Evolutionary conservation across 2,329 filamentous ascomycete species (phyloP).

Genomic region (Botrytis fragariae): DNA sequence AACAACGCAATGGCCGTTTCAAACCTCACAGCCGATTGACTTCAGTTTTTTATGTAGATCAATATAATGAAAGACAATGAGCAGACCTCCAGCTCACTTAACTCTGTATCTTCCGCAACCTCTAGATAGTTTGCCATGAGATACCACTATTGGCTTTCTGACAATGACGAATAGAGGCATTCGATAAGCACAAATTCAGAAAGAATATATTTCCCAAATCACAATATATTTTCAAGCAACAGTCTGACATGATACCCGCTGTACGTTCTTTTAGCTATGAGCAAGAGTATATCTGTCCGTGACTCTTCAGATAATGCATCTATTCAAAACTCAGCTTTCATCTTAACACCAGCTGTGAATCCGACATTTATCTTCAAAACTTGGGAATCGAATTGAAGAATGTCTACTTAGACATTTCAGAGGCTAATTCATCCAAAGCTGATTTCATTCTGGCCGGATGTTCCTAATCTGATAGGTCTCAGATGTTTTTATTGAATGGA

Average conservation of each 20-base stretch:
- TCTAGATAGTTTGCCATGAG: conserved; percentile 22
- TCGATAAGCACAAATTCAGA: background rate
- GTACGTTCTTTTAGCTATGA: background rate
- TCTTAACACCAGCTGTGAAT: background rate
- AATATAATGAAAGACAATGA: background rate
- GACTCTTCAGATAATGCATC: background rate
- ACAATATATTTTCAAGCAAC: background rate
- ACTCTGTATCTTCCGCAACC: conserved; percentile 24
- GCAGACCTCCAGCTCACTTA: conserved; percentile 8
- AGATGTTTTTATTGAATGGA: background rate
- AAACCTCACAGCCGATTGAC: conserved; percentile 23
- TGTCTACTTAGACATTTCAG: background rate
- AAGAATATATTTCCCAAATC: background rate
- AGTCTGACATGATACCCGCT: background rate
- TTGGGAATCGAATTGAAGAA: background rate
- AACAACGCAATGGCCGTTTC: conserved; percentile 12
- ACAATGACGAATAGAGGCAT: background rate
- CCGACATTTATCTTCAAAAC: background rate
- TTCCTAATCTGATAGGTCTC: background rate
- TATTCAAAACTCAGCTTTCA: background rate
- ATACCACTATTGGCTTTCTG: background rate
- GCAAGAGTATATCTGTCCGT: background rate
- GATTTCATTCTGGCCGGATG: background rate
- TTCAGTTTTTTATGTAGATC: background rate
- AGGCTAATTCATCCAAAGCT: background rate